phyloP scores from a whole-genome alignment of 2,329 filamentous ascomycete genomes.

The Bretziella fagacearum region DNA sequence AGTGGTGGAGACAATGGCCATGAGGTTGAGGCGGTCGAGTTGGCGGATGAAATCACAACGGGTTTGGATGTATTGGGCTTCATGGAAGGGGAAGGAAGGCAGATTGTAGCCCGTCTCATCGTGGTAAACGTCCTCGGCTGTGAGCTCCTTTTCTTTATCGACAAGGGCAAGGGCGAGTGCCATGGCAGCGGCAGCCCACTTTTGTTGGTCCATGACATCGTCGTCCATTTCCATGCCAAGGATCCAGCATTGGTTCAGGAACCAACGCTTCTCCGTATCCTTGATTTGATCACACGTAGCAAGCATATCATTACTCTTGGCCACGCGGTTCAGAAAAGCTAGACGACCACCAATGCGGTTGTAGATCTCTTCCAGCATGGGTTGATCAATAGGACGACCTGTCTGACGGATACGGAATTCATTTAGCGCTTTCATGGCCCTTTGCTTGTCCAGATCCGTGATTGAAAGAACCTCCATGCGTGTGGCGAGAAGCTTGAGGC shows the following conservation, averaged over 20 bases:
- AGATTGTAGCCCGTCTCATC: conserved; percentile 53
- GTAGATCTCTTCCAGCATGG: conserved; percentile 61
- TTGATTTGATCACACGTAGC: conserved; percentile 55
- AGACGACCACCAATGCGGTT: conserved; percentile 73
- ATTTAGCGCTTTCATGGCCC: conserved; percentile 59
- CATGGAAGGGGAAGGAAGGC: conserved; percentile 64
- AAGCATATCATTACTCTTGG: conserved; percentile 71
- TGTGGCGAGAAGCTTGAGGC: conserved; percentile 78
- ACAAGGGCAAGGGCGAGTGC: conserved; percentile 81
- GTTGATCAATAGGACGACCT: conserved; percentile 36
- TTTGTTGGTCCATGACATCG: conserved; percentile 96
- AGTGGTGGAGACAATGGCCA: conserved; percentile 66
- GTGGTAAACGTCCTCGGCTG: conserved; percentile 43
- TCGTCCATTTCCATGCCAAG: conserved; percentile 68
- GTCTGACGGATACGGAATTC: conserved; percentile 72
- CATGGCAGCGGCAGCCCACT: conserved; percentile 89
- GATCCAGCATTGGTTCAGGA: conserved; percentile 60
- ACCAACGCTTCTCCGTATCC: conserved; percentile 56
- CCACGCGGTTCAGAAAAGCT: conserved; percentile 75
- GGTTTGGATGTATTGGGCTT: conserved; percentile 85
- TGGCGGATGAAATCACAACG: conserved; percentile 83
- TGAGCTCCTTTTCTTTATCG: conserved; percentile 52
- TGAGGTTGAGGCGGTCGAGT: conserved; percentile 87
- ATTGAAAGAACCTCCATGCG: conserved; percentile 89
- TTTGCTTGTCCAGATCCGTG: conserved; percentile 59